Evolutionary conservation across 2,329 filamentous ascomycete species (phyloP).

Genomic region (Parastagonospora avenae): DNA sequence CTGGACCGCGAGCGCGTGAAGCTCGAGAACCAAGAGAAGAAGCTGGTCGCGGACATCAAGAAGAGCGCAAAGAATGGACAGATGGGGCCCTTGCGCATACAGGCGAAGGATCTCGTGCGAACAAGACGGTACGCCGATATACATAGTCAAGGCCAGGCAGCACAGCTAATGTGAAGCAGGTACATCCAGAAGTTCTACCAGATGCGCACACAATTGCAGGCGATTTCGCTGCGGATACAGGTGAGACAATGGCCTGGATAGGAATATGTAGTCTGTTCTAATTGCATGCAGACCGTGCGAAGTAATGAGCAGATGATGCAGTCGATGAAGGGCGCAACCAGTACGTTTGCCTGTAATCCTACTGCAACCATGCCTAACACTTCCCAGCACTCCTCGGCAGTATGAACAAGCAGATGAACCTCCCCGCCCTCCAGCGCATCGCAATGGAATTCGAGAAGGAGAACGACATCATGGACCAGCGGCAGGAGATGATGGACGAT

Average conservation of each 20-base stretch:
- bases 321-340: conserved; percentile 96
- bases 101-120: conserved; percentile 94
- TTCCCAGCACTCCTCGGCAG: conserved; percentile 75
- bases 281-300: conserved; percentile 75
- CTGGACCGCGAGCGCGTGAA: conserved; percentile 94
- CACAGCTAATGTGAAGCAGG: conserved; percentile 50
- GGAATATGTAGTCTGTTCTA: conserved; percentile 4
- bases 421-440: conserved; percentile 91
- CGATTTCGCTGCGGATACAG: conserved; percentile 93
- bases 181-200: conserved; percentile 99
- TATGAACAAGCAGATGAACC: conserved; percentile 98
- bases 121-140: conserved; percentile 69
- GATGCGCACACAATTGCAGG: conserved; percentile 96
- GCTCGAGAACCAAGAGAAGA: conserved; percentile 98
- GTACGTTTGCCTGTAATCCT: conserved; percentile 17
- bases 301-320: conserved; percentile 99
- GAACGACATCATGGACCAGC: conserved; percentile 99
- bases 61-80: conserved; percentile 98
- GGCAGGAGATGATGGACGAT: conserved; percentile 99
- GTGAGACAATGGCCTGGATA: conserved; percentile 53
- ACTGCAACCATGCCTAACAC: conserved; percentile 15
- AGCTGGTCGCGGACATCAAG: conserved; percentile 93
- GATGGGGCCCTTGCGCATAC: conserved; percentile 98
- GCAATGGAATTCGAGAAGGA: conserved; percentile 99
- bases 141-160: background rate